Evolutionary conservation across 2,329 filamentous ascomycete species (phyloP), one percentile per base, ranked within the genome.

Genomic region (Aspergillus puulaauensis): DNA sequence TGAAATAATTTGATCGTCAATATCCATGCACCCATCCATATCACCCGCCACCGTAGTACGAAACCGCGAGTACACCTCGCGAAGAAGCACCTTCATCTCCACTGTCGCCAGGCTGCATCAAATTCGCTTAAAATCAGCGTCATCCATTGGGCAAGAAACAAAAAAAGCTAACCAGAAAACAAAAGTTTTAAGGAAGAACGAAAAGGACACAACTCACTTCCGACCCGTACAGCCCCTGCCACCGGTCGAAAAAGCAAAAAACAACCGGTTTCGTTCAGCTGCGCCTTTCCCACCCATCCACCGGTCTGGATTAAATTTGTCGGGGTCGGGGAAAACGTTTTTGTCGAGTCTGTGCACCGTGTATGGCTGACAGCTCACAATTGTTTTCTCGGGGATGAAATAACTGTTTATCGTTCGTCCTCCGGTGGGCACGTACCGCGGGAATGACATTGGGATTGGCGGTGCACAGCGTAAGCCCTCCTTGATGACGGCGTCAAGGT

Each of bases 1-100:
- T 8, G 87, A 88, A 55, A 90, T 88, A 33, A 89, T 77, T 68
- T 89, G 86, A 66, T 90, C 86, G 21, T 84, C 81, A 78, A 89
- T 84, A 35, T 77, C 76, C 87, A 90, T 89, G 23, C 79, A 79
- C 31, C 78, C 80, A 6, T 73, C 73, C 63, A 79, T 82, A 80
- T 87, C 84, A 0, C 83, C 79, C 7, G 80, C 71, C 31, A 77
- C 61, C 1, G 61, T 69, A 0, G 87, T 89, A 24, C 71, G 76
- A 57, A 82, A 89, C 14, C 71, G 73, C 3, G 81, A 82, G 69
- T 90, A 90, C 1, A 89, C 78, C 52, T 84, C 83, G n/a, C 78
- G 77, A 11, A 90, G 75, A 21, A 90, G 68, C 1, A 80, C 81
- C 72, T 87, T 89, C 86, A 90, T 90, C 71, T 90, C 87, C 15